Percentiles rank a stretch among this genome's conserved stretches.
Conservation (phyloP, 1,284 basidiomycete genomes). For the Trichosporon sp. region DNA sequence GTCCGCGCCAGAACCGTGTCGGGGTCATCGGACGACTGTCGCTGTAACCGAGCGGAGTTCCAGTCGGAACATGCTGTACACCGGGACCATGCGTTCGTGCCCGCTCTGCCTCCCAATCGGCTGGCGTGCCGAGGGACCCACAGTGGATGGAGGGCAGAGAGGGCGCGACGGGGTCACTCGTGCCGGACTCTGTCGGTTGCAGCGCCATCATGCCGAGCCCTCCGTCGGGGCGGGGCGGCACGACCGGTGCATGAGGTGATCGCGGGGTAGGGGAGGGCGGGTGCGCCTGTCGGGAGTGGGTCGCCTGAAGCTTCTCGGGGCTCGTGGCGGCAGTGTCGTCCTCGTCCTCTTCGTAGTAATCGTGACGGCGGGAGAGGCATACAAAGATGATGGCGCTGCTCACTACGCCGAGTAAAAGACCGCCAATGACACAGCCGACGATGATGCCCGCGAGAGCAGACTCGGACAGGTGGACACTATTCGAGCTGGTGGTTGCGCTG, state of each 20-base stretch:
- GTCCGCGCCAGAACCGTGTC: constrained; percentile 12
- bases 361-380: not conserved
- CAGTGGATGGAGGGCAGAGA: not conserved
- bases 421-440: not conserved
- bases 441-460: constrained; percentile 3
- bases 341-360: not conserved
- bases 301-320: not conserved
- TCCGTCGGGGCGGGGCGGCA: not conserved
- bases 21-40: not conserved
- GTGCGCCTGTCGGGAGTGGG: not conserved
- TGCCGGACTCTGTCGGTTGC: not conserved
- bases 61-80: not conserved
- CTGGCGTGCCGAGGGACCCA: not conserved
- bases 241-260: not conserved
- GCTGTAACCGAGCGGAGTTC: constrained; percentile 3
- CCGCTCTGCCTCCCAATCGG: constrained; percentile 4
- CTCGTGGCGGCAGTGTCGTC: not conserved
- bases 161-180: not conserved
- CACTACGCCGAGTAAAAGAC: not conserved
- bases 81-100: not conserved
- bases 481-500: not conserved
- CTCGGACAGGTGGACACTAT: not conserved
- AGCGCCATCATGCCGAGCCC: not conserved
- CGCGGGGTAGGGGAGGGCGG: not conserved
- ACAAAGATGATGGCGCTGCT: not conserved